These are phyloP conservation scores for Tricholoma matsutake DNA, from an alignment of 768 basidiomycete genomes.

Conservation along the genomic window DNA sequence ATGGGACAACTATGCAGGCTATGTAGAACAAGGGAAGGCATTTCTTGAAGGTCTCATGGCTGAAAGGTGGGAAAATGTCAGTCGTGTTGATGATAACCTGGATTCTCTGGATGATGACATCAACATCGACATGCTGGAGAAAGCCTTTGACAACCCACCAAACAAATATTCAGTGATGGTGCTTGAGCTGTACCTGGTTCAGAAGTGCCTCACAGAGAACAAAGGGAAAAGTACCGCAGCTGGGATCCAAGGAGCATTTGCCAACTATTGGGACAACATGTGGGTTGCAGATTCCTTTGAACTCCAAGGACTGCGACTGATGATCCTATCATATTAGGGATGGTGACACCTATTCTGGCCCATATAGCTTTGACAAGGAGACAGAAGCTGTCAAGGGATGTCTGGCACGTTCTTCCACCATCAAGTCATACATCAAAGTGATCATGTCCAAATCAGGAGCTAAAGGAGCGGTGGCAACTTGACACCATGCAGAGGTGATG, in stretches of 20 bases:
- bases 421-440: too few relatives aligned
- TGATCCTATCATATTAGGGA: conserved; percentile 7
- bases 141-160: conserved; percentile 27
- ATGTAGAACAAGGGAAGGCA: not conserved
- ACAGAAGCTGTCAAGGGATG: too few relatives aligned
- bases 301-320: not conserved
- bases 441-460: too few relatives aligned
- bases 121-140: conserved; percentile 18
- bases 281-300: conserved; percentile 1
- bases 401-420: too few relatives aligned
- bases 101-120: conserved; percentile 11
- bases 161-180: conserved; percentile 25
- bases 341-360: conserved; percentile 17
- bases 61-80: not conserved
- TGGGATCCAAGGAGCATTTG: conserved; percentile 26
- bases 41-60: not conserved
- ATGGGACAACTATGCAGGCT: not conserved
- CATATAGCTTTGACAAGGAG: conserved; percentile 17
- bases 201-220: conserved; percentile 29
- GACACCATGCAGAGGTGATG: too few relatives aligned
- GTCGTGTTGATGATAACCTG: not conserved
- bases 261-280: conserved; percentile 26
- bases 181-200: conserved; percentile 25
- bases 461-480: too few relatives aligned
- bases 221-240: conserved; percentile 15